Conservation (phyloP, 1,284 basidiomycete species). For the Sporisorium exsertum region DNA sequence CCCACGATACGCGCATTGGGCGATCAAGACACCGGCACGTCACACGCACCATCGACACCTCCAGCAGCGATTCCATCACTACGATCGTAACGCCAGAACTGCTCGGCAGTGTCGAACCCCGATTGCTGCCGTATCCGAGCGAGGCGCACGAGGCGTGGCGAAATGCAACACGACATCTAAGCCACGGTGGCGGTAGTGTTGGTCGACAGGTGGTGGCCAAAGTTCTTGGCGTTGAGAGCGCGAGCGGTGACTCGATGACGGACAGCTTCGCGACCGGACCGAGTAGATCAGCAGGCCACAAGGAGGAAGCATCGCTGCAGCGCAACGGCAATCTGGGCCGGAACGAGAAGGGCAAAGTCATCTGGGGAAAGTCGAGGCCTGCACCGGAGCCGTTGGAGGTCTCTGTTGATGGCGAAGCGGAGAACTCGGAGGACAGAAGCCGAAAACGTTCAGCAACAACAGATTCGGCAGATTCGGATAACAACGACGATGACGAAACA, state of each 20-base stretch:
- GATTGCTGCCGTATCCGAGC: conserved; percentile 25
- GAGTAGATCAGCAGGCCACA: neutral
- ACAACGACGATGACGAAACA: conserved; percentile 11
- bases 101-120: conserved; percentile 21
- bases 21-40: conserved; percentile 9
- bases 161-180: conserved; percentile 21
- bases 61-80: neutral
- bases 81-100: conserved; percentile 25
- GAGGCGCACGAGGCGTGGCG: conserved; percentile 17
- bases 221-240: conserved; percentile 25
- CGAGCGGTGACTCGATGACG: conserved; percentile 15
- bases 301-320: neutral
- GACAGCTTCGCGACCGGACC: conserved; percentile 38
- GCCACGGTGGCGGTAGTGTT: neutral
- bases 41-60: conserved; percentile 8
- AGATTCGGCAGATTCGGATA: neutral
- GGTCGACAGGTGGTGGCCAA: conserved; percentile 28
- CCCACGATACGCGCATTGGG: conserved; percentile 1
- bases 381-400: conserved; percentile 6
- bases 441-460: conserved; percentile 9
- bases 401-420: neutral
- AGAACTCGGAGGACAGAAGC: neutral
- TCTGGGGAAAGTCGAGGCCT: conserved; percentile 44
- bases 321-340: conserved; percentile 17
- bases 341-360: conserved; percentile 8